Evolutionary conservation across 73 alveolate species (phyloP).

Genomic region (Stentor roeselii): DNA sequence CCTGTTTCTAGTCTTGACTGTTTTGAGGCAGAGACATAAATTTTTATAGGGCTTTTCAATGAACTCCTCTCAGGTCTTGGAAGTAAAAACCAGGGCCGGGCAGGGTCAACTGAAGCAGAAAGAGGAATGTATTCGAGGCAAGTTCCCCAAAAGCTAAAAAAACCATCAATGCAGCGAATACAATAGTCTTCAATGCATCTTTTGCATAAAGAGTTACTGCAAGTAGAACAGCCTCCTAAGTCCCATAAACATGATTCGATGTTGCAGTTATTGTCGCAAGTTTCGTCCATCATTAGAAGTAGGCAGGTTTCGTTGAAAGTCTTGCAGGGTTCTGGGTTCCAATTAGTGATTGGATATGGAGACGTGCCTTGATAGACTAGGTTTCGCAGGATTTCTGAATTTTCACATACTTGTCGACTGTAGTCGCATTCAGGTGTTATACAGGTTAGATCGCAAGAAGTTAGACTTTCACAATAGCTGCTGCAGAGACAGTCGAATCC

Average conservation of each 20-base stretch:
- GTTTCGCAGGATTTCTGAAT: neutral
- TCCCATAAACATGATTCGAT: neutral
- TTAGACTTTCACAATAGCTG: neutral
- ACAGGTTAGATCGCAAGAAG: neutral
- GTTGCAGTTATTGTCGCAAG: neutral
- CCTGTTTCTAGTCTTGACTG: neutral
- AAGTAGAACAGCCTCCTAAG: neutral
- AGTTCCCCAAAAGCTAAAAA: neutral
- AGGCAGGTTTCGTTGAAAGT: neutral
- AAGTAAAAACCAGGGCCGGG: too few relatives aligned
- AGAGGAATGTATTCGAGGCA: neutral
- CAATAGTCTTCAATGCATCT: neutral
- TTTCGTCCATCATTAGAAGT: too few relatives aligned
- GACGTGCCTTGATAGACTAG: neutral
- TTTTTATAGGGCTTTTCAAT: neutral
- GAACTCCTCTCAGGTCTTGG: neutral
- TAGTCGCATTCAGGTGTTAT: neutral
- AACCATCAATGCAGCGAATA: neutral
- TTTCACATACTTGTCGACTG: neutral
- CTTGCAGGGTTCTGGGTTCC: neutral
- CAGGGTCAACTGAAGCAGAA: neutral
- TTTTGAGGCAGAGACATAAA: neutral
- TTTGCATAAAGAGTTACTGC: neutral
- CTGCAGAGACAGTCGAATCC: neutral
- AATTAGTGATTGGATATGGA: neutral